Evolutionary conservation across 129 eudicot species (phyloP).

Genomic region (Dittrichia graveolens): DNA sequence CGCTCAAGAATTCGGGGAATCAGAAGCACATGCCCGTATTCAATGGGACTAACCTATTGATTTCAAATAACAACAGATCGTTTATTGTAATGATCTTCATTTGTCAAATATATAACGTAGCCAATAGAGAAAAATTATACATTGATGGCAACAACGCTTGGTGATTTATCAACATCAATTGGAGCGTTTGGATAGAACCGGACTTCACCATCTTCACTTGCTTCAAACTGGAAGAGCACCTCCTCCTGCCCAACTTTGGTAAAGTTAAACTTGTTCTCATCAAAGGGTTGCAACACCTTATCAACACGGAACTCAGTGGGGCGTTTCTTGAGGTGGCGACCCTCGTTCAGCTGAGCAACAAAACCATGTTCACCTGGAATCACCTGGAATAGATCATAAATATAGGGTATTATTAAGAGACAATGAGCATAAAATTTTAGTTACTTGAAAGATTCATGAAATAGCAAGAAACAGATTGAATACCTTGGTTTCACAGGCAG

Average conservation of each 20-base stretch:
- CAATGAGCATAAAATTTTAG: not conserved
- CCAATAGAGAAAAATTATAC: slow-evolving; percentile 31
- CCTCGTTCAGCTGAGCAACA: slow-evolving; percentile 69
- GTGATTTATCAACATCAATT: slow-evolving; percentile 40
- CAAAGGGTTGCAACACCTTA: slow-evolving; percentile 72
- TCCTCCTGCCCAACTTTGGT: slow-evolving; percentile 73
- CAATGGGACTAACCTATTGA: slow-evolving; percentile 81
- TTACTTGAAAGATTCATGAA: not conserved
- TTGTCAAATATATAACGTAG: not conserved
- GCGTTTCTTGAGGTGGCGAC: slow-evolving; percentile 73
- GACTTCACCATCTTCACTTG: slow-evolving; percentile 45
- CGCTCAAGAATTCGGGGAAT: slow-evolving; percentile 70
- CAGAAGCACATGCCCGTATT: slow-evolving; percentile 82
- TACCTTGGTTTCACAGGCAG: slow-evolving; percentile 67
- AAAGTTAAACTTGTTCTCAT: slow-evolving; percentile 66
- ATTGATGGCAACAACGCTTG: slow-evolving; percentile 74
- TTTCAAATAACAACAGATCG: slow-evolving; percentile 10
- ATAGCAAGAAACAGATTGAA: not conserved
- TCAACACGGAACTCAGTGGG: slow-evolving; percentile 66
- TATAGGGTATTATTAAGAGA: not conserved
- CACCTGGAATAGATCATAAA: slow-evolving; percentile 27
- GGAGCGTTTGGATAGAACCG: slow-evolving; percentile 43
- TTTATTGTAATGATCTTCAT: not conserved
- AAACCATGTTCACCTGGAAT: slow-evolving; percentile 61
- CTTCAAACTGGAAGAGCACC: slow-evolving; percentile 72